A percentile compares a stretch with the other conserved stretches of the same genome.
Conservation (phyloP, 257 asterid genomes). For the Lycium barbarum region DNA sequence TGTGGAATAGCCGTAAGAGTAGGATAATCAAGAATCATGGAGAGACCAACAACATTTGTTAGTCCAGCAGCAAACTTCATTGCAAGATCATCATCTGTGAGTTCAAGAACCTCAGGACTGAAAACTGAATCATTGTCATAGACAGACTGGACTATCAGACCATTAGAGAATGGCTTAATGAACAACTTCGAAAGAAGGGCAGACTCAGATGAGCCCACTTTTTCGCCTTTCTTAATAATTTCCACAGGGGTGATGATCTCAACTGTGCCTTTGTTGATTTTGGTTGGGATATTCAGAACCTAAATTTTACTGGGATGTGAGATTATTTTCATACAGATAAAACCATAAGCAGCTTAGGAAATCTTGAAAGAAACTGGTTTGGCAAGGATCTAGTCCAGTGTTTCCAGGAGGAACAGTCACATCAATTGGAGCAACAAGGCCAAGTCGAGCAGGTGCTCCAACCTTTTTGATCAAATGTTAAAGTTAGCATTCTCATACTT, state of each 20-base stretch:
- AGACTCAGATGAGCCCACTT: conserved; percentile 51
- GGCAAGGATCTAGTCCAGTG: conserved; percentile 54
- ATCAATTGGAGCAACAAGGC: conserved; percentile 48
- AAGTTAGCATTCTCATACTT: conserved; percentile 3
- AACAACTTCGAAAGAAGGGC: conserved; percentile 48
- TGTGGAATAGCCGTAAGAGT: conserved; percentile 45
- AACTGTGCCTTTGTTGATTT: conserved; percentile 51
- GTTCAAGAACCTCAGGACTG: conserved; percentile 43
- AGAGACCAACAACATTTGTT: conserved; percentile 34
- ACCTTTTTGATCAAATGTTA: conserved; percentile 35
- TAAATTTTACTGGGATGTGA: not conserved
- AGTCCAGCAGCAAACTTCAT: conserved; percentile 41
- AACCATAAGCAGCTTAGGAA: not conserved
- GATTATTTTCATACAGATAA: not conserved
- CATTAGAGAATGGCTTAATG: conserved; percentile 52
- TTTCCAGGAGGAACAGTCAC: conserved; percentile 52
- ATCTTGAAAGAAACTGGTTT: conserved; percentile 34
- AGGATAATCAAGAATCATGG: conserved; percentile 39
- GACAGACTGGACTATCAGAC: conserved; percentile 42
- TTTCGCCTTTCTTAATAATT: conserved; percentile 43
- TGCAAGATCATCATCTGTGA: conserved; percentile 44
- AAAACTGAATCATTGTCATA: conserved; percentile 48
- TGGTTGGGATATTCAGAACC: conserved; percentile 52
- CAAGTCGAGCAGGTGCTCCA: conserved; percentile 52
- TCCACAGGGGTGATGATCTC: conserved; percentile 53